Conservation (phyloP, 345 rosid species). For the Pugionium cornutum region DNA sequence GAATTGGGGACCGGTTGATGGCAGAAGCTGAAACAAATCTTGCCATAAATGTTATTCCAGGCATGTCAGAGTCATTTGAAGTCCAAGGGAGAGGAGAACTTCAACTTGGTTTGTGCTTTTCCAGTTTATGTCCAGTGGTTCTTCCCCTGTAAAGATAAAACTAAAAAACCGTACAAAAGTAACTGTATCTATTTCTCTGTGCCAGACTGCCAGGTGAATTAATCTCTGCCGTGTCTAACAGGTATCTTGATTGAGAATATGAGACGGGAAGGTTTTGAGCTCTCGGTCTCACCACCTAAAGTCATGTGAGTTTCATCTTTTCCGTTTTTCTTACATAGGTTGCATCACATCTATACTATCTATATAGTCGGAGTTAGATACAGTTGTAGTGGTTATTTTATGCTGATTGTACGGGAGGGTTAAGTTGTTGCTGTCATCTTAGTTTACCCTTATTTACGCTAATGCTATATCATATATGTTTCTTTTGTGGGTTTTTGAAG, state of each 20-base stretch:
- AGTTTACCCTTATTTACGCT: background rate
- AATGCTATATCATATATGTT: background rate
- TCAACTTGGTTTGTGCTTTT: conserved; percentile 76
- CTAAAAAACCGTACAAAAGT: conserved; percentile 2
- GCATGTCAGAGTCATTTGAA: conserved; percentile 81
- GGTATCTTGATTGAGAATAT: conserved; percentile 97
- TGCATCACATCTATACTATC: background rate
- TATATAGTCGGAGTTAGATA: background rate
- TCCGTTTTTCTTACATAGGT: conserved; percentile 4
- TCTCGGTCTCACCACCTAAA: conserved; percentile 94
- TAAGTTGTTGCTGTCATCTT: conserved; percentile 1
- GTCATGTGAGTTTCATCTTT: conserved; percentile 72
- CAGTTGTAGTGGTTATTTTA: background rate
- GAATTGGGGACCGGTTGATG: conserved; percentile 80
- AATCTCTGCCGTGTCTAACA: conserved; percentile 41
- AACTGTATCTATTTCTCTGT: conserved; percentile 14
- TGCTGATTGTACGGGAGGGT: background rate
- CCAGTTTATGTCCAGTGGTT: conserved; percentile 24
- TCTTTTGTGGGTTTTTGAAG: background rate
- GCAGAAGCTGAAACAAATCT: conserved; percentile 99
- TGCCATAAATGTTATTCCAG: conserved; percentile 92
- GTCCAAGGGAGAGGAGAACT: conserved; percentile 99
- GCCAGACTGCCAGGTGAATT: conserved; percentile 5
- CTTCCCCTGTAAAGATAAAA: conserved; percentile 14
- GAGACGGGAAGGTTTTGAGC: conserved; percentile 98